Conservation (phyloP, 169 alveolate species). For the Cardiosporidium cionae region DNA sequence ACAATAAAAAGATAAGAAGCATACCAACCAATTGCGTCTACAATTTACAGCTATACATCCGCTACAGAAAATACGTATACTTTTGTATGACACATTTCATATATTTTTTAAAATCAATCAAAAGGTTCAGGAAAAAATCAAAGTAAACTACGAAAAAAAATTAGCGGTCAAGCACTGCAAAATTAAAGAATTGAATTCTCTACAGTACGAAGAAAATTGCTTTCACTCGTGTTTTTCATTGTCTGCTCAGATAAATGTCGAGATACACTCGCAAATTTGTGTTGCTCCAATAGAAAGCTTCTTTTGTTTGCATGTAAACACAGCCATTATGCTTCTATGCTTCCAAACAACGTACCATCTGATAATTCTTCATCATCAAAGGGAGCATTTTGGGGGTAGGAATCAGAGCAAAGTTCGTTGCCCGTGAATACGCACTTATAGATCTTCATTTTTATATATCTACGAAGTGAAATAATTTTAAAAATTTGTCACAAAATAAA, state of each 20-base stretch:
- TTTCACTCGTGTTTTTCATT: neutral
- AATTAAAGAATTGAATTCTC: too few species aligned
- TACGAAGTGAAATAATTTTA: too few species aligned
- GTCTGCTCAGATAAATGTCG: neutral
- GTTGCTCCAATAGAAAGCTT: too few species aligned
- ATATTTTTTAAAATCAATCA: too few species aligned
- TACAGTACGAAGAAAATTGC: neutral
- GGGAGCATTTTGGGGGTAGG: constrained; percentile 71
- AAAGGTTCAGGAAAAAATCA: too few species aligned
- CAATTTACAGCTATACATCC: neutral
- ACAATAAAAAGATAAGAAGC: too few species aligned
- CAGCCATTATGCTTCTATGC: neutral
- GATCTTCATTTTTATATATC: constrained; percentile 58
- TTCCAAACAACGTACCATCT: constrained; percentile 40
- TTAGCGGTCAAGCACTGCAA: too few species aligned
- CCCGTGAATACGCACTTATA: constrained; percentile 76
- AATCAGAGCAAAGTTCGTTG: constrained; percentile 83
- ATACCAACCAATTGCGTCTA: neutral
- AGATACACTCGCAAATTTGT: neutral
- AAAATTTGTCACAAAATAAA: too few species aligned
- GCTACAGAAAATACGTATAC: too few species aligned
- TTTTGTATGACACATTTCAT: too few species aligned
- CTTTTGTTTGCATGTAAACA: too few species aligned
- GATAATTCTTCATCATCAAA: constrained; percentile 63
- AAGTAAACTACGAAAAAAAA: too few species aligned